Evolutionary conservation across 805 yeast species (phyloP), one percentile per base, ranked within the genome.

Genomic region (Sugiyamaella marilandica): DNA sequence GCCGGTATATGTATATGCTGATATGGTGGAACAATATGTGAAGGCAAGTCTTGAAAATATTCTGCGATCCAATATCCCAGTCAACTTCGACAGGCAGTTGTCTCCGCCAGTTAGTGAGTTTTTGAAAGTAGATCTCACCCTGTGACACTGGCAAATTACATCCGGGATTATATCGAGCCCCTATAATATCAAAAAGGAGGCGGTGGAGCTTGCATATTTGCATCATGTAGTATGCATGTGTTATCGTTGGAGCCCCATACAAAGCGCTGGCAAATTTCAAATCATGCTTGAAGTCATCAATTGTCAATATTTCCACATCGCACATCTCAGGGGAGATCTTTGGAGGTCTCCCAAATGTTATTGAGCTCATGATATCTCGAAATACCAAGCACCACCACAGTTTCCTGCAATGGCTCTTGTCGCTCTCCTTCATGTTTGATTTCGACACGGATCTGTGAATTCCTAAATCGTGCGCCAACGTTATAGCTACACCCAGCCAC

Each of bases 341-440:
- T 7, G 29, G 51, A 1, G 58, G 56, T 11, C 53, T 47, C 8
- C 58, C 58, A 24, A 55, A 48, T 9, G 51, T 46, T 16, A 52
- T 10, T 2, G 58, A 54, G 4, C 50, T 39, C 49, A 52, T 51
- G 13, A 49, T 35, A 36, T 55, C 58, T 41, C 55, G 49, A 14
- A 47, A 26, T n/a, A 50, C 58, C 32, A 55, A 29, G 33, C 50
- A 49, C 58, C 58, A 55, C 56, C 56, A 55, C 1, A 53, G 50
- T 7, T 43, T 41, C 5, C 51, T 39, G 31, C 52, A 44, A 13
- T 41, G 48, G 13, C 50, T 45, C 33, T 53, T 45, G 41, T 53
- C 58, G 24, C 39, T 26, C 13, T 37, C 32, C 37, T 26, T 33
- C 31, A 55, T 21, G 14, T 47, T 35, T 11, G 41, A 26, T 13